Percentiles rank a stretch among this genome's conserved stretches.
Conservation (phyloP, 192 early-diverging fungal genomes). For the Umbelopsis sp. region DNA sequence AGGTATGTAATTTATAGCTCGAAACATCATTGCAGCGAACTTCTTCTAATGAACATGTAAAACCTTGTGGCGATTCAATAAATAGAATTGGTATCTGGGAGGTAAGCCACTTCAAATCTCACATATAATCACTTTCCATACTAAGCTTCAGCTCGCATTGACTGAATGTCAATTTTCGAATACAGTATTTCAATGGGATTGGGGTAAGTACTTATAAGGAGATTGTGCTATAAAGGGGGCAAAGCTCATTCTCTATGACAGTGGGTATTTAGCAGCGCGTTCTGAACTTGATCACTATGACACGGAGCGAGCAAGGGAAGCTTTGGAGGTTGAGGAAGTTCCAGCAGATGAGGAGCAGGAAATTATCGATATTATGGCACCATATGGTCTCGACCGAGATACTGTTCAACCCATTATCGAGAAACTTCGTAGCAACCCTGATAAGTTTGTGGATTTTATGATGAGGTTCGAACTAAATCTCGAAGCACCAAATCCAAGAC, state of each 20-base stretch:
- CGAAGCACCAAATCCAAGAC: slow-evolving; percentile 58
- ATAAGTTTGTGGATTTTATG: slow-evolving; percentile 73
- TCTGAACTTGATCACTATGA: slow-evolving; percentile 68
- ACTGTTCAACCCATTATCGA: slow-evolving; percentile 54
- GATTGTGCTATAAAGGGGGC: not conserved
- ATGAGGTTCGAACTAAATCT: slow-evolving; percentile 70
- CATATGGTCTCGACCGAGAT: slow-evolving; percentile 59
- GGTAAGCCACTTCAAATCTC: not conserved
- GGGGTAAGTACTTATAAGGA: not conserved
- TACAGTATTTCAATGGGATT: slow-evolving; percentile 6
- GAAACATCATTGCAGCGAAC: too few species aligned
- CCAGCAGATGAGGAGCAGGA: slow-evolving; percentile 61
- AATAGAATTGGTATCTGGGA: slow-evolving; percentile 4
- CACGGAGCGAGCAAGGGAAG: slow-evolving; percentile 57
- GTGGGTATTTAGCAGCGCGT: slow-evolving; percentile 63
- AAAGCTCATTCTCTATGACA: not conserved
- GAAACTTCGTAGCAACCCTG: slow-evolving; percentile 52
- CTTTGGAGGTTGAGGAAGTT: slow-evolving; percentile 52
- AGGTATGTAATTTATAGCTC: slow-evolving; percentile 25
- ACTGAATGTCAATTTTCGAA: not conserved
- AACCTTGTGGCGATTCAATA: not conserved
- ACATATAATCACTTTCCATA: not conserved
- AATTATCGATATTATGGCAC: slow-evolving; percentile 64
- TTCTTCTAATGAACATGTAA: too few species aligned
- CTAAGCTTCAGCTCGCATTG: not conserved